phyloP scores from a whole-genome alignment of 768 basidiomycete species.

The Phanerodontia chrysosporium region DNA sequence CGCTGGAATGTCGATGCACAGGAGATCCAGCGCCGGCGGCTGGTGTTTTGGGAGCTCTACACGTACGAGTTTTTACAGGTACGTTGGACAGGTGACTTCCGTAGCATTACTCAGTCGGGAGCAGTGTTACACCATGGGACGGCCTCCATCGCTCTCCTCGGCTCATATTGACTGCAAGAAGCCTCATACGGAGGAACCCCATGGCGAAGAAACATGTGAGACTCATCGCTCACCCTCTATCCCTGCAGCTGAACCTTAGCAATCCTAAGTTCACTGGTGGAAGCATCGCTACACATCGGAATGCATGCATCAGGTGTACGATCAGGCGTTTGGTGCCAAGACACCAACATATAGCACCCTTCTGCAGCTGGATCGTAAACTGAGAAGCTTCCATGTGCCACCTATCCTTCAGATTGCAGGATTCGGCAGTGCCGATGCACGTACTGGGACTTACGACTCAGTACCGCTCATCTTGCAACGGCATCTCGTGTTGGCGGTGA shows the following conservation, averaged over 20 bases:
- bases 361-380: constrained; percentile 61
- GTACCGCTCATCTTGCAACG: constrained; percentile 63
- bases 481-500: constrained; percentile 61
- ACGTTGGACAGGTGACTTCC: constrained; percentile 11
- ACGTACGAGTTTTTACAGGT: constrained; percentile 71
- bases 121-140: constrained; percentile 66
- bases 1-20: constrained; percentile 55
- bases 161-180: constrained; percentile 54
- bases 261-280: constrained; percentile 52
- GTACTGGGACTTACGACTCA: constrained; percentile 31
- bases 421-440: constrained; percentile 39
- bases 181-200: constrained; percentile 40
- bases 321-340: constrained; percentile 64
- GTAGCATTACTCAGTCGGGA: constrained; percentile 3
- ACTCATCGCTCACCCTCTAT: constrained; percentile 40
- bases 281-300: constrained; percentile 64
- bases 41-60: constrained; percentile 63
- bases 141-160: constrained; percentile 60
- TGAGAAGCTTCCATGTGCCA: constrained; percentile 60
- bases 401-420: constrained; percentile 62
- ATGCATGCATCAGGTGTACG: constrained; percentile 62
- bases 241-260: not conserved
- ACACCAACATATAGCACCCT: constrained; percentile 60
- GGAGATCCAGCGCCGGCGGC: constrained; percentile 56
- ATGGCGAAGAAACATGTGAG: constrained; percentile 49